Base-by-base conservation (phyloP, 345 rosid genomes). In the Hypericum androsaemum region DNA sequence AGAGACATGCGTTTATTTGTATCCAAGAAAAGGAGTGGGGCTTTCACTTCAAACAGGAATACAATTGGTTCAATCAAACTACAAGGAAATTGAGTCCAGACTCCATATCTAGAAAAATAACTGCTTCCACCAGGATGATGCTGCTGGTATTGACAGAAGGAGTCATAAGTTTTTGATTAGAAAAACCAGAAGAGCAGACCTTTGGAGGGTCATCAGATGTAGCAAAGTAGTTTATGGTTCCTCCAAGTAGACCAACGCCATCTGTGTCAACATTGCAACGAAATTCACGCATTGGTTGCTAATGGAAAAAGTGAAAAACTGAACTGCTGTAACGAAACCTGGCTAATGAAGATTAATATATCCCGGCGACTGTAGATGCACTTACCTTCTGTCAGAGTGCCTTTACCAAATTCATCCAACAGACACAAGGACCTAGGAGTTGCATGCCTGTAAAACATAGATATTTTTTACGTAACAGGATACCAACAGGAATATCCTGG, bases 321-420 rank as follows among this genome's bases (percentile, higher is more conserved):
- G 32, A 22, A 22, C 32, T 22, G 32, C 32, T 22, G 32, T 22
- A 22, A 22, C 32, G 1, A 22, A 22, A 22, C 4, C 32, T 17
- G 39, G 32, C 8, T 35, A 39, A 48, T 38, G 50, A 37, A 41
- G 55, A 22, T 22, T 22, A 47, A 47, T 3, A 57, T 36, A 12
- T 37, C 37, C 7, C 39, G 41, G 22, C 49, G 3, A 45, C 8
- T 7, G 1, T 11, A 43, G 63, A 50, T 59, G 54, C 35, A 55
- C 74, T 56, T 61, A 88, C 98, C 98, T 87, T 90, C 94, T 52
- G 84, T 78, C n/a, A 90, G 89, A 62, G 98, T 87, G 46, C 98
- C 98, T 84, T 90, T 90, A 62, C 98, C 98, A 75, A 90, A 90
- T 72, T 90, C 98, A 62, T 90, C 98, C 72, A 90, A 51, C 57